phyloP scores from a whole-genome alignment of 2,329 filamentous ascomycete genomes.

The Calonectria multiphialidica region DNA sequence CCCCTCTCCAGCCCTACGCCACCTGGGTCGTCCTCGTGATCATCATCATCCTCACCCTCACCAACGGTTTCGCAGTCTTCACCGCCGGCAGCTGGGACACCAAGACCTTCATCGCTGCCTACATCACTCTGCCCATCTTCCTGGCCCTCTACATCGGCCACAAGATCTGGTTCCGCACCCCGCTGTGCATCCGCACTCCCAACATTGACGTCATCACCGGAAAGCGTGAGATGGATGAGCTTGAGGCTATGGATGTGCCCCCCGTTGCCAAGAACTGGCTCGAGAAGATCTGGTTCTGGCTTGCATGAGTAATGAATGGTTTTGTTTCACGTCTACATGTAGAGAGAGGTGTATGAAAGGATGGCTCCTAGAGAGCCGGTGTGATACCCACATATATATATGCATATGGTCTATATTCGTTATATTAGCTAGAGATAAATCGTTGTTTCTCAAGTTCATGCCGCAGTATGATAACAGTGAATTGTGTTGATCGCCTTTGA shows the following conservation, averaged over 20 bases:
- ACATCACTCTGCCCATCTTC: constrained; percentile 74
- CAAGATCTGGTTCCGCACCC: constrained; percentile 38
- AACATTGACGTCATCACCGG: constrained; percentile 56
- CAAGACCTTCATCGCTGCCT: constrained; percentile 72
- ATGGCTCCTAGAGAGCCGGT: neutral
- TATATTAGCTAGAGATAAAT: neutral
- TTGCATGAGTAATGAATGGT: constrained; percentile 53
- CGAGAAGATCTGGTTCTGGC: constrained; percentile 68
- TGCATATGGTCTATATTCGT: neutral
- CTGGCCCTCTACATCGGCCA: constrained; percentile 71
- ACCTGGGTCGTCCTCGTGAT: constrained; percentile 70
- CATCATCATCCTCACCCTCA: constrained; percentile 72
- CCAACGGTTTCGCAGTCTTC: constrained; percentile 83
- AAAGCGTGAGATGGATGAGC: constrained; percentile 72
- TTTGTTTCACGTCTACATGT: neutral
- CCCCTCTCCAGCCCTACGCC: constrained; percentile 71
- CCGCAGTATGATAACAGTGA: no score
- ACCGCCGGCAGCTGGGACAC: constrained; percentile 73
- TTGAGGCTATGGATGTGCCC: constrained; percentile 61
- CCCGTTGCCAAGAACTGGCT: constrained; percentile 63
- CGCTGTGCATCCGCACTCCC: constrained; percentile 20
- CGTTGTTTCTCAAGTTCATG: neutral
- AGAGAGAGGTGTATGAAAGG: neutral
- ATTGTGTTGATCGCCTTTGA: no score
- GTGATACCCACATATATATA: constrained; percentile 20